Evolutionary conservation across 2,329 filamentous ascomycete genomes (phyloP).

Genomic region (Arthrobotrys megalospora): DNA sequence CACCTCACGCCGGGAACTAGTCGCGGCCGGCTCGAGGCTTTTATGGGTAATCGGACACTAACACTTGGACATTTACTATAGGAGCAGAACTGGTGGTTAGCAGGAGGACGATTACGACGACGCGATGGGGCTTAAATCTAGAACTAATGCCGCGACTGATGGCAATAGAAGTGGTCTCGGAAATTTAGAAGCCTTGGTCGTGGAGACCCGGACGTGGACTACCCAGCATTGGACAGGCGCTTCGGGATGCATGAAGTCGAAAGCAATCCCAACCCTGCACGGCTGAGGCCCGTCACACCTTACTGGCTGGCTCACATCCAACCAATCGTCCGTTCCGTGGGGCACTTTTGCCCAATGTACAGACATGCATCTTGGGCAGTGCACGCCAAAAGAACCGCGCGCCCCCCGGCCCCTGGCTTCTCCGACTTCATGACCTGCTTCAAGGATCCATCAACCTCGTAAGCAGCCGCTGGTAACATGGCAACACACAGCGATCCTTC

Average conservation of each 20-base stretch:
- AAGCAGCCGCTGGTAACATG: neutral
- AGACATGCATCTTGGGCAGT: too few species aligned
- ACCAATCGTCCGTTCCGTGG: neutral
- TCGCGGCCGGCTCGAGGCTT: conserved; percentile 1
- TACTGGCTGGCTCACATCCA: neutral
- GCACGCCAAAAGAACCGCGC: neutral
- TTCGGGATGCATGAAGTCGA: neutral
- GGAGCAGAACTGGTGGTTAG: neutral
- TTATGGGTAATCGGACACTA: neutral
- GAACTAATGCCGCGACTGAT: neutral
- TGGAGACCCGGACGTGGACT: too few species aligned
- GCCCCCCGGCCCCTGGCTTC: neutral
- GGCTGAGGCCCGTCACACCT: neutral
- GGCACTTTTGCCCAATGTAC: neutral
- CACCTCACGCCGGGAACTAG: neutral
- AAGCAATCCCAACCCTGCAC: neutral
- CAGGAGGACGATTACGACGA: conserved; percentile 2
- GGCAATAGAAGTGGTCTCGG: too few species aligned
- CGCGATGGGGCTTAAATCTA: neutral
- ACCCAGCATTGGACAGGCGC: neutral
- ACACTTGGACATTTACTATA: neutral
- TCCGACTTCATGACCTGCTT: neutral
- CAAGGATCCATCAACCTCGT: conserved; percentile 1
- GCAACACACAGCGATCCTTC: too few species aligned
- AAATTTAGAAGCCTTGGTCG: too few species aligned